Conservation (phyloP, 306 rosid species). For the Fragaria vesca region DNA sequence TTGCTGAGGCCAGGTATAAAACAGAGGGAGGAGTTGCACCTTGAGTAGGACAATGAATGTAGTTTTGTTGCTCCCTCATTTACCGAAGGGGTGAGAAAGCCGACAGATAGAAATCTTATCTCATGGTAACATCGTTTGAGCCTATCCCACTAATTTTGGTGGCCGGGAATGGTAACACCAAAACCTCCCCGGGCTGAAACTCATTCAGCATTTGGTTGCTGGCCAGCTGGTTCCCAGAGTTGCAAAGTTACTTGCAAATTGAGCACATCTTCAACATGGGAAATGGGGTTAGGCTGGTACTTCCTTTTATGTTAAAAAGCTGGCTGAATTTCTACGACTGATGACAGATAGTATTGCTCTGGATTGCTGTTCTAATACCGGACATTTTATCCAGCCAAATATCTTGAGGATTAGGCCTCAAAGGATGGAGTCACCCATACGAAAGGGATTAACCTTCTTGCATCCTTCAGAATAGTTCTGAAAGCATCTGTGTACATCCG, state of each 20-base stretch:
- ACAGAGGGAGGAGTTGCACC: not conserved
- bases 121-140: too few species aligned
- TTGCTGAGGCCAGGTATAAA: not conserved
- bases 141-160: too few species aligned
- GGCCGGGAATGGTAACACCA: too few species aligned
- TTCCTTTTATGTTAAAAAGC: not conserved
- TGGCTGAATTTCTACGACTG: not conserved
- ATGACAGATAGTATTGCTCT: not conserved
- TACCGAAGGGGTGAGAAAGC: too few species aligned
- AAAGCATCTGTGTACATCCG: not conserved
- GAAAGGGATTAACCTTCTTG: not conserved
- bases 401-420: not conserved
- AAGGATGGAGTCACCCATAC: not conserved
- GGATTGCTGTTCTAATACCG: too few species aligned
- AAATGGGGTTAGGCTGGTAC: not conserved
- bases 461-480: not conserved
- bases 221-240: not conserved
- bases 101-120: too few species aligned
- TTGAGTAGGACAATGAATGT: too few species aligned
- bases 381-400: too few species aligned
- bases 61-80: not conserved
- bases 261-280: not conserved
- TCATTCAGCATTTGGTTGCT: slow-evolving; percentile 3
- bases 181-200: not conserved
- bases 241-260: not conserved